Conservation (phyloP, 441 rosid species). For the Erysimum cheiri region DNA sequence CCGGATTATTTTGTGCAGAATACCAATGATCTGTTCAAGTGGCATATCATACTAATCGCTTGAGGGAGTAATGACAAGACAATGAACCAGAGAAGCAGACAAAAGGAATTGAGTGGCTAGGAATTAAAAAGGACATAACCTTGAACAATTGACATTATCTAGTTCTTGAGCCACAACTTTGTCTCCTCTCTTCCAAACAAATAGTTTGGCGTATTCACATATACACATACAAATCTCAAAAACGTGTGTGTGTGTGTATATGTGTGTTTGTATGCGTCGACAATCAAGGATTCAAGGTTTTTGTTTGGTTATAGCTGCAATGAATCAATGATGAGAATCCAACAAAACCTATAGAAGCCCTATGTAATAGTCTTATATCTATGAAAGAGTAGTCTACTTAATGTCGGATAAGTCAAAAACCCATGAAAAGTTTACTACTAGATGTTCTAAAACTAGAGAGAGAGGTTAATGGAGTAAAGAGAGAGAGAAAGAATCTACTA, state of each 20-base stretch:
- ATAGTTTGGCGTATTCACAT: constrained; percentile 34
- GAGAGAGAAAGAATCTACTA: constrained; percentile 19
- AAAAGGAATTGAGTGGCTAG: constrained; percentile 16
- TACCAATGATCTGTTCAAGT: not conserved
- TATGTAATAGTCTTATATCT: constrained; percentile 34
- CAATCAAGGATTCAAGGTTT: constrained; percentile 32
- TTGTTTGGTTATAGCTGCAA: constrained; percentile 36
- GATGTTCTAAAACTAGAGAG: constrained; percentile 18
- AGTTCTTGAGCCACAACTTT: constrained; percentile 44
- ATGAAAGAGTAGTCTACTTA: constrained; percentile 27
- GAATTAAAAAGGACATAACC: constrained; percentile 13
- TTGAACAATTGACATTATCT: not conserved
- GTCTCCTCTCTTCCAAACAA: constrained; percentile 41
- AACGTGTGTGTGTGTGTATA: constrained; percentile 14
- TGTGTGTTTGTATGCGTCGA: constrained; percentile 31
- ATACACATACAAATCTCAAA: constrained; percentile 32
- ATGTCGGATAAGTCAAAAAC: constrained; percentile 38
- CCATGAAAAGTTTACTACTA: constrained; percentile 28
- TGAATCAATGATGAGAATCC: constrained; percentile 34
- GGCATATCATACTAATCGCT: not conserved
- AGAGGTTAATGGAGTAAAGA: not conserved
- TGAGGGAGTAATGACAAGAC: constrained; percentile 11
- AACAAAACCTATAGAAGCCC: constrained; percentile 33
- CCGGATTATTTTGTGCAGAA: not conserved
- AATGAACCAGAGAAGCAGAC: constrained; percentile 21